Evolutionary conservation across 495 filamentous ascomycete genomes (phyloP).

Genomic region (Talaromyces ruber): DNA sequence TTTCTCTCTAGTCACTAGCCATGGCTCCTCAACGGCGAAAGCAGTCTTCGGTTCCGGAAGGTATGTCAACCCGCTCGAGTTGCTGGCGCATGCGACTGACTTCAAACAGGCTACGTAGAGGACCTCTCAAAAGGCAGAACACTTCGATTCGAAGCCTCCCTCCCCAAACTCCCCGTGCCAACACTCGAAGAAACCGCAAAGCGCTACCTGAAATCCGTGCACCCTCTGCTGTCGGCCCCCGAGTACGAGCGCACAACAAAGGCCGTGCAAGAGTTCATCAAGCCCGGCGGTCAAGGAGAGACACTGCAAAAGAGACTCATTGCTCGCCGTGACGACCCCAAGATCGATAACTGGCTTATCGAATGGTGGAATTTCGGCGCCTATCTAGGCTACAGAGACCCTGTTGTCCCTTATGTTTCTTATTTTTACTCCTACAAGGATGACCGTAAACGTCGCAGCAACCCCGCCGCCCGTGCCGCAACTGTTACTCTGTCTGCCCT

Average conservation of each 20-base stretch:
- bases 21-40: slow-evolving; percentile 34
- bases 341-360: slow-evolving; percentile 84
- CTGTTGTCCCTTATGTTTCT: slow-evolving; percentile 95
- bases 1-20: slow-evolving; percentile 22
- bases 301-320: slow-evolving; percentile 81
- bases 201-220: slow-evolving; percentile 88
- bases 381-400: slow-evolving; percentile 89
- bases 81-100: background rate
- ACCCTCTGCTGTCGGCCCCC: slow-evolving; percentile 62
- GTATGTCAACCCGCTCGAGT: slow-evolving; percentile 17
- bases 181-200: slow-evolving; percentile 86
- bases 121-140: slow-evolving; percentile 85
- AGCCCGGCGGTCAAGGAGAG: slow-evolving; percentile 72
- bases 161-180: slow-evolving; percentile 85
- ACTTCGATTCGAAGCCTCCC: slow-evolving; percentile 93
- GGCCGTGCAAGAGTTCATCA: slow-evolving; percentile 75
- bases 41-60: slow-evolving; percentile 39
- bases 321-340: slow-evolving; percentile 73
- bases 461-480: slow-evolving; percentile 88
- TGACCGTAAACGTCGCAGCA: slow-evolving; percentile 75
- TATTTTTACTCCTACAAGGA: slow-evolving; percentile 99
- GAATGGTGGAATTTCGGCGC: slow-evolving; percentile 98
- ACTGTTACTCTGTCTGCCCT: slow-evolving; percentile 77
- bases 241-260: slow-evolving; percentile 73
- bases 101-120: slow-evolving; percentile 70